A percentile compares a stretch with the other conserved stretches of the same genome.
These are phyloP conservation scores for Chlorella ohadii DNA, from an alignment of 139 green algal species.

Conservation along the genomic window DNA sequence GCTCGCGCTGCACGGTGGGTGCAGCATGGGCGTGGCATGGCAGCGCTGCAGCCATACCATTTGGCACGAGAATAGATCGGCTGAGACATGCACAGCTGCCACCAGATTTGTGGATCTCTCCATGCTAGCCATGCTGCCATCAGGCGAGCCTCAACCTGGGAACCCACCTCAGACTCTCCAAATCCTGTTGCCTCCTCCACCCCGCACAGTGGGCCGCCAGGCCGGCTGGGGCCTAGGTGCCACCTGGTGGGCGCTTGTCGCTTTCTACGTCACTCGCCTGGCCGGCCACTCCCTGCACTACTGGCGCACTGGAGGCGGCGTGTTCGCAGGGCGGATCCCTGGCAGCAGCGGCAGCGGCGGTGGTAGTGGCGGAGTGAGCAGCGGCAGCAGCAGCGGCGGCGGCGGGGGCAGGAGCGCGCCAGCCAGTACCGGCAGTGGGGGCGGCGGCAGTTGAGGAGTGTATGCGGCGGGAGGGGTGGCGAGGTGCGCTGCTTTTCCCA, in stretches of 20 bases:
- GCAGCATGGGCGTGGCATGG: no score
- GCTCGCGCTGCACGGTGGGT: slow-evolving; percentile 21
- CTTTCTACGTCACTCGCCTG: slow-evolving; percentile 50
- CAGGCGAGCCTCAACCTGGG: no score
- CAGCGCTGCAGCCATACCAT: no score
- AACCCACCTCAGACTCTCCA: no score
- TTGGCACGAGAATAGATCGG: no score
- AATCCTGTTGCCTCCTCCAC: neutral
- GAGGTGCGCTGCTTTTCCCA: neutral
- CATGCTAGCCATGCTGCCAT: no score
- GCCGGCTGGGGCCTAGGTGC: slow-evolving; percentile 13
- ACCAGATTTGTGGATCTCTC: no score
- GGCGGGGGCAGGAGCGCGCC: no score
- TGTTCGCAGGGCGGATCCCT: slow-evolving; percentile 11
- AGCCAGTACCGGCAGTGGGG: neutral
- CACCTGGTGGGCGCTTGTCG: slow-evolving; percentile 49
- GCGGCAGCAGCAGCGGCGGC: neutral
- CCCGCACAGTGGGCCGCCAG: neutral
- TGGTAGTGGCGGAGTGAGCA: neutral
- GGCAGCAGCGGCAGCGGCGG: neutral
- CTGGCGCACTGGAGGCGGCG: neutral
- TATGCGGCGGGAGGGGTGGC: neutral
- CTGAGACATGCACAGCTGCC: no score
- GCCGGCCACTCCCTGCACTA: slow-evolving; percentile 41
- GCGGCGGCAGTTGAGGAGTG: neutral